phyloP scores from a whole-genome alignment of 345 rosid genomes.

The Brassica cretica region DNA sequence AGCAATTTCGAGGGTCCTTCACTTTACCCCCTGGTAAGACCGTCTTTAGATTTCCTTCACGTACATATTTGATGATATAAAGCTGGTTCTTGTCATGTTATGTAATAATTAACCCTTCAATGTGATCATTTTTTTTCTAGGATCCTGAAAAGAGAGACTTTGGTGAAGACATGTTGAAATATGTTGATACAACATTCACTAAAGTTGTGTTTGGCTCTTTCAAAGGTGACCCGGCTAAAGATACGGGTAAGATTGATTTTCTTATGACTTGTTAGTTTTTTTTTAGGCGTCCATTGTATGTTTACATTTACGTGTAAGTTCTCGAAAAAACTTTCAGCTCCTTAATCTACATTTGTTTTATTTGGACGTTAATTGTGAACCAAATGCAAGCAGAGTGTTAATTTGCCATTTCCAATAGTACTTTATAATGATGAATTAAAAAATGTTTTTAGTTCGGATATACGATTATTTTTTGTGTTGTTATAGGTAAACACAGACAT shows the following conservation, averaged over 20 bases:
- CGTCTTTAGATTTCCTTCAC: neutral
- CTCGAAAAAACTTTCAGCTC: neutral
- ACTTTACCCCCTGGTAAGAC: constrained; percentile 65
- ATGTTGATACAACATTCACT: constrained; percentile 47
- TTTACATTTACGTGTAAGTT: neutral
- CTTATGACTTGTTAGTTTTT: neutral
- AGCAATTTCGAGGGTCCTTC: constrained; percentile 78
- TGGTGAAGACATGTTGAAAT: constrained; percentile 65
- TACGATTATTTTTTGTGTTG: neutral
- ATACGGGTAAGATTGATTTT: constrained; percentile 42
- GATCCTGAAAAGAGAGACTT: constrained; percentile 67
- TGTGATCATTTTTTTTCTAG: constrained; percentile 33
- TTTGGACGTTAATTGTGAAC: neutral
- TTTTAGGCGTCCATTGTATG: neutral
- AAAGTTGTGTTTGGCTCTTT: constrained; percentile 46
- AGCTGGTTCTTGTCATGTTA: constrained; percentile 10
- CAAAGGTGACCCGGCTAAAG: constrained; percentile 56
- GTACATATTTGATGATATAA: neutral
- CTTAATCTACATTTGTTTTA: neutral
- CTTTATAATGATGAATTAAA: neutral
- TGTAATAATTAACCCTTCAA: neutral
- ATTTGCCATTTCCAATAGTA: neutral
- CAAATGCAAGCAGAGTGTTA: neutral
- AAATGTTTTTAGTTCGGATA: neutral
- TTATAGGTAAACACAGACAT: neutral